Percentiles rank a stretch among this genome's conserved stretches.
phyloP scores from a whole-genome alignment of 116 monocot genomes.

The Iris pallida region DNA sequence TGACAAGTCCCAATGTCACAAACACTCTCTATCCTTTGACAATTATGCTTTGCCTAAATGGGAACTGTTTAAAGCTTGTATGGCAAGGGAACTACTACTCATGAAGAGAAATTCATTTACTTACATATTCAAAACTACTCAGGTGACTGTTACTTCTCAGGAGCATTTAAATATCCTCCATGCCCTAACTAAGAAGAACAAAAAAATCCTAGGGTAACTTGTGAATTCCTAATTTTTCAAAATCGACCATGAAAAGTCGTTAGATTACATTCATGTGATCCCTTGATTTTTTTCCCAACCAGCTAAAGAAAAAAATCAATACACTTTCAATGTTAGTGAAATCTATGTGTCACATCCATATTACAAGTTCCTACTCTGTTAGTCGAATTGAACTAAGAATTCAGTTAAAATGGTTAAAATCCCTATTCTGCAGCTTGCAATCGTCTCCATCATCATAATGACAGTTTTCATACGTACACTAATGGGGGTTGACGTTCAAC shows the following conservation, averaged over 20 bases:
- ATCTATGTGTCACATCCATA: too few relatives aligned
- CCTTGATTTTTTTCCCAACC: too few relatives aligned
- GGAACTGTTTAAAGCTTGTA: slow-evolving; percentile 66
- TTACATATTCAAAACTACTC: slow-evolving; percentile 55
- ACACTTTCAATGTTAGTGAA: too few relatives aligned
- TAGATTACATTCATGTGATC: too few relatives aligned
- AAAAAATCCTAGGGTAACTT: too few relatives aligned
- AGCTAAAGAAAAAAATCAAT: too few relatives aligned
- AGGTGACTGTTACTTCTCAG: slow-evolving; percentile 26
- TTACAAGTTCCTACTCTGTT: too few relatives aligned
- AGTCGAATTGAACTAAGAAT: neutral
- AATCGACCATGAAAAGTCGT: too few relatives aligned
- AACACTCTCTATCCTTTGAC: slow-evolving; percentile 39
- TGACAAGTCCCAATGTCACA: slow-evolving; percentile 38
- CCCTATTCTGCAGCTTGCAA: slow-evolving; percentile 30
- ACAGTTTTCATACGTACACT: slow-evolving; percentile 53
- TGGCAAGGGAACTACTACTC: slow-evolving; percentile 62
- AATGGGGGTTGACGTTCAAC: slow-evolving; percentile 40
- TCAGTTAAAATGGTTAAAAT: neutral
- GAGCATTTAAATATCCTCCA: neutral
- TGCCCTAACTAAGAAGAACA: neutral
- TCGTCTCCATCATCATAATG: slow-evolving; percentile 35
- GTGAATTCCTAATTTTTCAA: too few relatives aligned
- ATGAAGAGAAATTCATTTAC: slow-evolving; percentile 66
- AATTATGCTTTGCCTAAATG: slow-evolving; percentile 49